Conservation (phyloP, 2,329 filamentous ascomycete genomes). For the Alternaria consortialis region DNA sequence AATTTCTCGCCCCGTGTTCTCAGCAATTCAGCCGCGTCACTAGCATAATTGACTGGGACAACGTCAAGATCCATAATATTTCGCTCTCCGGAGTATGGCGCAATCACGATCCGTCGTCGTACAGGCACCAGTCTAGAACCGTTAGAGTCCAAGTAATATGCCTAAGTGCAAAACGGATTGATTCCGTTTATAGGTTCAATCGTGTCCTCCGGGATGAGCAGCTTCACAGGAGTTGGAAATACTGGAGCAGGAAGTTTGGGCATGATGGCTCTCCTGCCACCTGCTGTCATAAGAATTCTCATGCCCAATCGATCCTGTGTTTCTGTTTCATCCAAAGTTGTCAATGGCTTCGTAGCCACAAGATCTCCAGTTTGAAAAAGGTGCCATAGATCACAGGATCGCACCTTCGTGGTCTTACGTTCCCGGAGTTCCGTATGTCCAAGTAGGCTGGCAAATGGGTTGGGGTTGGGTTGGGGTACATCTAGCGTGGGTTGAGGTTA, state of each 20-base stretch:
- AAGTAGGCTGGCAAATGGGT: no score
- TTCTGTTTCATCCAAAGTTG: neutral
- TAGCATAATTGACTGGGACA: neutral
- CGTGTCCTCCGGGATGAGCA: neutral
- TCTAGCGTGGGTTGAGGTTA: no score
- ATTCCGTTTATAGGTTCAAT: neutral
- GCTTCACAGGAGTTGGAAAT: neutral
- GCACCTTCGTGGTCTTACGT: neutral
- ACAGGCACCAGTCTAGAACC: neutral
- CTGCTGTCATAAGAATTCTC: neutral
- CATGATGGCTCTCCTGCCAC: neutral
- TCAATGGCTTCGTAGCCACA: neutral
- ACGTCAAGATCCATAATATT: neutral
- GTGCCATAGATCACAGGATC: neutral
- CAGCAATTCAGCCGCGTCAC: neutral
- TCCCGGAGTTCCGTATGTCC: neutral
- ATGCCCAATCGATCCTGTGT: neutral
- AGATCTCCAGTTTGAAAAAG: neutral
- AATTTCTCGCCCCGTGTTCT: neutral
- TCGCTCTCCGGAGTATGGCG: neutral
- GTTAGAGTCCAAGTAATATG: neutral
- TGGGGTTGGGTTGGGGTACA: no score
- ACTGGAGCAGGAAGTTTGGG: neutral
- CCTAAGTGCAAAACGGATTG: neutral
- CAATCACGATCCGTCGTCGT: neutral